Evolutionary conservation across 306 rosid genomes (phyloP).

Genomic region (Dryas alaskensis): DNA sequence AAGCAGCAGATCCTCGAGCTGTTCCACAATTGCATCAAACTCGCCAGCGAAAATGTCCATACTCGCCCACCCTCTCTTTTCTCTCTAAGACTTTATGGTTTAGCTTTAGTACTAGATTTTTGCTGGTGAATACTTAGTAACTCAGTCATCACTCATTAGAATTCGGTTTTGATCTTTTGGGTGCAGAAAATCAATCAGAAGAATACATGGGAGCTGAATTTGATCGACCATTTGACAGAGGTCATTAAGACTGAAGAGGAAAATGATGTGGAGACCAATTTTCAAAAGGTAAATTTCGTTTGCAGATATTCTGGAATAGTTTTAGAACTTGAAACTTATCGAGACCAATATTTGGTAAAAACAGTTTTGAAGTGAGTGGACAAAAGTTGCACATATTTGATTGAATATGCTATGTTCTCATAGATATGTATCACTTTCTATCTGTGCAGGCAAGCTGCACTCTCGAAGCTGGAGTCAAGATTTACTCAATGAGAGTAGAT

Average conservation of each 20-base stretch:
- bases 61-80: background rate
- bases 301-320: background rate
- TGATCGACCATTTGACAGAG: slow-evolving; percentile 90
- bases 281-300: slow-evolving; percentile 67
- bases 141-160: no score
- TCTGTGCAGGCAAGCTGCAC: slow-evolving; percentile 87
- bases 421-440: slow-evolving; percentile 11
- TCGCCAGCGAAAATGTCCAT: slow-evolving; percentile 88
- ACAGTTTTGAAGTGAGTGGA: background rate
- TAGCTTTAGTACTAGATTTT: background rate
- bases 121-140: background rate
- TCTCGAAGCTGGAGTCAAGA: slow-evolving; percentile 95
- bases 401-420: slow-evolving; percentile 5
- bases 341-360: background rate
- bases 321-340: background rate
- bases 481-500: slow-evolving; percentile 87
- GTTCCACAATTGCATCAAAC: slow-evolving; percentile 95
- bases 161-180: slow-evolving; percentile 2
- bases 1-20: slow-evolving; percentile 83
- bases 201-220: slow-evolving; percentile 89
- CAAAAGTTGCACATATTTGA: background rate
- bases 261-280: slow-evolving; percentile 75
- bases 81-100: background rate
- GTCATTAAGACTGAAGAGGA: slow-evolving; percentile 80
- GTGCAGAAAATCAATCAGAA: slow-evolving; percentile 97